Evolutionary conservation across 1,284 basidiomycete species (phyloP), one percentile per base, ranked within the genome.

Genomic region (Ceratobasidium sp.): DNA sequence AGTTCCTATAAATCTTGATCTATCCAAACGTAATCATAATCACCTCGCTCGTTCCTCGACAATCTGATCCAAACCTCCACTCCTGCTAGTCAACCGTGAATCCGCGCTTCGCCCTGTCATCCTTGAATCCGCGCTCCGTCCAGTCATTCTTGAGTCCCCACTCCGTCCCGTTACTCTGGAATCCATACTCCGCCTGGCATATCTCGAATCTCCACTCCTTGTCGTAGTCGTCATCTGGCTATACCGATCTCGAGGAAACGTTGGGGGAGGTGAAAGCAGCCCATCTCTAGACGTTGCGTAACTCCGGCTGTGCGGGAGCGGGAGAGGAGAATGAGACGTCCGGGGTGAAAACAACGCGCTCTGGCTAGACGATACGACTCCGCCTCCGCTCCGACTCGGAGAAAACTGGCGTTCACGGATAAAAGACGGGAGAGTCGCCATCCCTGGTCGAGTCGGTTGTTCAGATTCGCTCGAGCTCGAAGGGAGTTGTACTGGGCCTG

Each of bases 1-100:
- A 44, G 8, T 44, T 12, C 41, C 41, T 44, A 2, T 44, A 44
- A 44, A 12, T 0, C 10, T 44, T 44, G 41, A 12, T 44, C 41
- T 44, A 44, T 44, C 14, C 10, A 44, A 44, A 44, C 41, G n/a
- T n/a, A 12, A 44, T 12, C 41, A 27, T 1, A 0, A 23, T n/a
- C 20, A 52, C n/a, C 8, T 85, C 44, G 30, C 14, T 35, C 48
- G 44, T 27, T 46, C 60, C 30, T 74, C 71, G n/a, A 41, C 30
- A 23, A 74, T 50, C 35, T 46, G 27, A 10, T 30, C 52, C 30
- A 74, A 50, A 5, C 57, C 48, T 4, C 71, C 55, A 55, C 52
- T 65, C 48, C 71, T 16, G n/a, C 46, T 27, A 38, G 44, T 64
- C 10, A 52, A 30, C 33, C 48, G 18, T 16, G 44, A 50, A 23